Conservation (phyloP, 1,139 yeast genomes). For the Saccharomyces hybrid region DNA sequence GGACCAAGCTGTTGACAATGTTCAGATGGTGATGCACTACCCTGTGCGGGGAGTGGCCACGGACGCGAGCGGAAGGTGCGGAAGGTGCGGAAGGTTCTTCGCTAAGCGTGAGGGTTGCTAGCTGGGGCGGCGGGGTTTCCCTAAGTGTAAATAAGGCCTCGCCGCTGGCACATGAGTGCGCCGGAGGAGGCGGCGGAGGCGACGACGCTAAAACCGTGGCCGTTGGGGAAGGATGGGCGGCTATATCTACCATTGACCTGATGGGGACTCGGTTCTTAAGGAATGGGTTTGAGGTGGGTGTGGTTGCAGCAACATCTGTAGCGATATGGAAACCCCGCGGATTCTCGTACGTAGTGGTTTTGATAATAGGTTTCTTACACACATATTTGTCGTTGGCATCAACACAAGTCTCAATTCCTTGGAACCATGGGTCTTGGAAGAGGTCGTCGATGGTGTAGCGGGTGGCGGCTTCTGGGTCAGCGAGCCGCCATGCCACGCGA, state of each 20-base stretch:
- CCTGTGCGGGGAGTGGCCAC: slow-evolving; percentile 5
- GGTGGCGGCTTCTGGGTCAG: slow-evolving; percentile 51
- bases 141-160: not conserved
- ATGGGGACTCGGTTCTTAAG: slow-evolving; percentile 5
- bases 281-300: slow-evolving; percentile 19
- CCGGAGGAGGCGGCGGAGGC: not conserved
- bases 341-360: slow-evolving; percentile 8
- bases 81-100: not conserved
- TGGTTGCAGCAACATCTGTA: not conserved
- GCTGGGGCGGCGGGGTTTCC: not conserved
- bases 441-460: slow-evolving; percentile 51
- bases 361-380: slow-evolving; percentile 1
- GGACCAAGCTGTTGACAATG: slow-evolving; percentile 9
- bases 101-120: not conserved
- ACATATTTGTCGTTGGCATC: slow-evolving; percentile 14
- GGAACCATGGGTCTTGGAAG: slow-evolving; percentile 61
- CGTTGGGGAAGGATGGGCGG: slow-evolving; percentile 12
- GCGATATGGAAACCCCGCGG: slow-evolving; percentile 5
- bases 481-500: slow-evolving; percentile 67
- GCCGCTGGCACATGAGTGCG: not conserved
- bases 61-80: not conserved
- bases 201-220: not conserved
- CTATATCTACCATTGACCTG: slow-evolving; percentile 25
- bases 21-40: slow-evolving; percentile 15
- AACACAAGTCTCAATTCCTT: slow-evolving; percentile 49